These are phyloP conservation scores for Wickerhamiella kurtzmanii DNA, from an alignment of 805 yeast genomes.

Conservation along the genomic window DNA sequence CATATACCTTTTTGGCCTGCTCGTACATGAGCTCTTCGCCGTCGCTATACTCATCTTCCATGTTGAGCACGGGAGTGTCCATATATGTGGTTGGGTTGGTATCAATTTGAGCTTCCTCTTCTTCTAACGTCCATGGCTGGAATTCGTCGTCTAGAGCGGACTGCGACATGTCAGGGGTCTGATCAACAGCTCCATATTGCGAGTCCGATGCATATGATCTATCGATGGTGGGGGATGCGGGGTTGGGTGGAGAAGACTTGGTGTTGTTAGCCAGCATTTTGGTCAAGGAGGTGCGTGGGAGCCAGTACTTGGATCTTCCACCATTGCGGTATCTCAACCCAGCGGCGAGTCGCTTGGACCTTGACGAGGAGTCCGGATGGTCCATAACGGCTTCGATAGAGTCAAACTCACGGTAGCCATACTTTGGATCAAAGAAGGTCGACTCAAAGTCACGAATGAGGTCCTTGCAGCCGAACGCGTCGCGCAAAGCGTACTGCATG, in stretches of 20 bases:
- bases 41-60: conserved; percentile 14
- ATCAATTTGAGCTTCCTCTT: neutral
- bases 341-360: conserved; percentile 58
- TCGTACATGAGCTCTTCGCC: conserved; percentile 26
- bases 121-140: neutral
- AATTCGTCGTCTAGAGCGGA: neutral
- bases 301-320: conserved; percentile 78
- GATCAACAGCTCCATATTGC: neutral
- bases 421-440: conserved; percentile 55
- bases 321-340: conserved; percentile 72
- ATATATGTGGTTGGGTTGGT: neutral
- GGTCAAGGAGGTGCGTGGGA: conserved; percentile 25
- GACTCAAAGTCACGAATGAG: conserved; percentile 61
- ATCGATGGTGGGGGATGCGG: too few relatives aligned
- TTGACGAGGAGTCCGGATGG: conserved; percentile 51
- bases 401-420: conserved; percentile 74
- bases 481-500: conserved; percentile 52
- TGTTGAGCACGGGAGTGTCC: conserved; percentile 1
- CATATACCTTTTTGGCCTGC: conserved; percentile 26
- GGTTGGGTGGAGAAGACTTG: too few relatives aligned
- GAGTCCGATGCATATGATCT: too few relatives aligned
- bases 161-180: neutral
- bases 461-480: conserved; percentile 67
- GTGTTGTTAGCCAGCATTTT: conserved; percentile 2
- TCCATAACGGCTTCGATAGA: conserved; percentile 52